Base-by-base conservation (phyloP, 768 basidiomycete genomes). In the Psilocybe subaeruginosa region DNA sequence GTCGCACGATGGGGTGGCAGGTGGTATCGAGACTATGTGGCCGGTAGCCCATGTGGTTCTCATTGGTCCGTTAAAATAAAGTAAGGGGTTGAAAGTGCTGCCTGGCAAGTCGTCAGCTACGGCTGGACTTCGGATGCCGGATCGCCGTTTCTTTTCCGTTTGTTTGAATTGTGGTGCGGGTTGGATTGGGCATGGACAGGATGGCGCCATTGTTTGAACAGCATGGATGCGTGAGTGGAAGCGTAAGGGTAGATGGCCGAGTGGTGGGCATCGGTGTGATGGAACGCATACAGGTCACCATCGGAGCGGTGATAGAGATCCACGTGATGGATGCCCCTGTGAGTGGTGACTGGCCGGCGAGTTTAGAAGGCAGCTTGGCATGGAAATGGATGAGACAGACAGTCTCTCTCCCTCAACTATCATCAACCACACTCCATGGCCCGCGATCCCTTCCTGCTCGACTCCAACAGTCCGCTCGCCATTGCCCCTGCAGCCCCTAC, bases 401-500 rank as follows among this genome's bases (percentile, higher is more conserved):
- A 16, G 14, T 30, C 29, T 51, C 14, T 51, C 29, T 29, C 29
- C 30, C 12, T 51, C 27, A 4, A 51, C 49, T 16, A 16, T 19
- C 49, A 31, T 30, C 37, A 53, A 17, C 33, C 50, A 53, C 49
- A 48, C 29, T 30, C 67, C 48, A 84, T 85, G 83, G 75, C 81
- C 53, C 76, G 78, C 67, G 78, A 76, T 53, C 74, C 80, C 6
- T 73, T 77, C 3, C 53, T 81, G 50, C 70, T 85, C 63, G 75
- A 77, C 0, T 77, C 81, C 23, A 57, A 72, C 30, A 69, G 72
- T 9, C 84, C 84, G 9, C 72, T 72, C 0, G 69, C 70, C n/a
- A 74, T 80, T 33, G 75, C 71, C 0, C 77, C 76, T 8, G 76
- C 84, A 11, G 72, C 74, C 7, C 80, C 86, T 5, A 77, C 78